phyloP scores from a whole-genome alignment of 306 rosid species.

The Purshia tridentata region DNA sequence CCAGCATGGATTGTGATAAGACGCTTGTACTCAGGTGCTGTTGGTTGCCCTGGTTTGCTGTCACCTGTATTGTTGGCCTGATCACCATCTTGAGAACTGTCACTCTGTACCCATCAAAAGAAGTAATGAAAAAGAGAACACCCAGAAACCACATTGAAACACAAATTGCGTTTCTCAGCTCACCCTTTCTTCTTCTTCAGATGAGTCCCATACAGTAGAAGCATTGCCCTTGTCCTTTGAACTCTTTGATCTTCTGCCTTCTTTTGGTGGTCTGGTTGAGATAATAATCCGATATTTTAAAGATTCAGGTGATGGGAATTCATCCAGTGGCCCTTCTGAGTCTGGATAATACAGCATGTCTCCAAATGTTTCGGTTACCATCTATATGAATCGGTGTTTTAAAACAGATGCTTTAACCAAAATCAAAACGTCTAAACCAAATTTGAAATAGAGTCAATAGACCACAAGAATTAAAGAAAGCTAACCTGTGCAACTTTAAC shows the following conservation, averaged over 20 bases:
- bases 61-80: slow-evolving; percentile 36
- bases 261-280: slow-evolving; percentile 90
- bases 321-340: slow-evolving; percentile 39
- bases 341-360: slow-evolving; percentile 67
- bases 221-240: slow-evolving; percentile 36
- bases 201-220: slow-evolving; percentile 42
- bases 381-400: slow-evolving; percentile 29
- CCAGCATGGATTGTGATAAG: slow-evolving; percentile 92
- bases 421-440: background rate
- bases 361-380: slow-evolving; percentile 65
- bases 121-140: slow-evolving; percentile 3
- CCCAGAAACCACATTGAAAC: slow-evolving; percentile 17
- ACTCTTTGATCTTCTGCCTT: slow-evolving; percentile 43
- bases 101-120: slow-evolving; percentile 42
- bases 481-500: slow-evolving; percentile 85
- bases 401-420: background rate
- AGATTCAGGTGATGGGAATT: slow-evolving; percentile 85
- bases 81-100: slow-evolving; percentile 51
- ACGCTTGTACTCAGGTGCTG: slow-evolving; percentile 56
- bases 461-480: slow-evolving; percentile 5
- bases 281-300: slow-evolving; percentile 63
- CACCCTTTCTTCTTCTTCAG: slow-evolving; percentile 60
- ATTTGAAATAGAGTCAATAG: background rate
- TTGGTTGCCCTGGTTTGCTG: slow-evolving; percentile 40
- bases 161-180: slow-evolving; percentile 12